Evolutionary conservation across 2,329 filamentous ascomycete genomes (phyloP).

Genomic region (Colletotrichum kahawae): DNA sequence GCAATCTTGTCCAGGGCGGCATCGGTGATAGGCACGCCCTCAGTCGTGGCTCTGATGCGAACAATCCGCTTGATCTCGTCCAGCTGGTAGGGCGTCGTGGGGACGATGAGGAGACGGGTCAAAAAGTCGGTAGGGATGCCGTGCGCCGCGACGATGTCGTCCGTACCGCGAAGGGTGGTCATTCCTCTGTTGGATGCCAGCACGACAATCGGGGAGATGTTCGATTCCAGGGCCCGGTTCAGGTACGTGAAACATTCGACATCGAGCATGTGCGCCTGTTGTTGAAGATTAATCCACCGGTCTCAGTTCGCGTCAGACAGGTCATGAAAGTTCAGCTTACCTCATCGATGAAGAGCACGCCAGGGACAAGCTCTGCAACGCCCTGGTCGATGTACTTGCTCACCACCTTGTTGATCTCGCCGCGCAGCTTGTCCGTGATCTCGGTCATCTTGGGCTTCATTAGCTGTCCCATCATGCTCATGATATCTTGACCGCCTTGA

Average conservation of each 20-base stretch:
- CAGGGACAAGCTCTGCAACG: constrained; percentile 95
- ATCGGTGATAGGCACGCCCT: constrained; percentile 80
- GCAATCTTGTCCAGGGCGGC: constrained; percentile 87
- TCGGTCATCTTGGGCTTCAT: constrained; percentile 99
- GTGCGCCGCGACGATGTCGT: constrained; percentile 83
- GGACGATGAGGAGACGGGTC: constrained; percentile 92
- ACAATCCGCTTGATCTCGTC: constrained; percentile 95
- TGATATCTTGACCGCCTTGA: constrained; percentile 97
- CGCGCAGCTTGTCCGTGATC: constrained; percentile 94
- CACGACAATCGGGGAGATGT: constrained; percentile 95
- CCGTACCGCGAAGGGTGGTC: constrained; percentile 88
- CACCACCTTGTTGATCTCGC: constrained; percentile 99
- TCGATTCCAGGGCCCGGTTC: constrained; percentile 94
- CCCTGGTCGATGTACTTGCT: constrained; percentile 99
- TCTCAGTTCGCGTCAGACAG: constrained; percentile 5
- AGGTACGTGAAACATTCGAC: constrained; percentile 99
- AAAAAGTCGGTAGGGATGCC: constrained; percentile 94
- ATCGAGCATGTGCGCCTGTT: constrained; percentile 97
- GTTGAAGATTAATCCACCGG: constrained; percentile 19
- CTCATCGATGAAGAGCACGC: constrained; percentile 98
- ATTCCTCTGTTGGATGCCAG: constrained; percentile 96
- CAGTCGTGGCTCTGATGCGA: constrained; percentile 80
- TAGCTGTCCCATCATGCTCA: constrained; percentile 99
- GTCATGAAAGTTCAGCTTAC: constrained; percentile 50
- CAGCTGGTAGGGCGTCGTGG: constrained; percentile 85